Conservation (phyloP, 768 basidiomycete genomes). For the Suillus discolor region DNA sequence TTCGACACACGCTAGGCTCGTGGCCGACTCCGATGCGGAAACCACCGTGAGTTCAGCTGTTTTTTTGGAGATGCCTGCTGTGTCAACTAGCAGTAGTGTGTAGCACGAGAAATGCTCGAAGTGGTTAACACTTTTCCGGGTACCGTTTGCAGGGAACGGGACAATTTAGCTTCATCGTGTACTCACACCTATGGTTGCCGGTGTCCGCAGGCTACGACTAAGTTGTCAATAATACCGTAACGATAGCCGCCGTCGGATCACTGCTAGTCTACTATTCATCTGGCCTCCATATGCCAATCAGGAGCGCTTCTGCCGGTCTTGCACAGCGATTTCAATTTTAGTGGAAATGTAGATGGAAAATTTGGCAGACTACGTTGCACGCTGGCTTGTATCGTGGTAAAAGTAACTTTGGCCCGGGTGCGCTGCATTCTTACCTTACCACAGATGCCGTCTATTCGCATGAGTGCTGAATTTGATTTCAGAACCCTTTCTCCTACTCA, state of each 20-base stretch:
- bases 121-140: neutral
- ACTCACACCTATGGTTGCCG: neutral
- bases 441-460: neutral
- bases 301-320: neutral
- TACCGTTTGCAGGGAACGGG: neutral
- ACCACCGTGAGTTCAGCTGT: neutral
- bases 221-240: neutral
- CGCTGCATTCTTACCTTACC: neutral
- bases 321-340: neutral
- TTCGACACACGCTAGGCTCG: neutral
- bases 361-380: neutral
- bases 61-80: neutral
- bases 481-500: conserved; percentile 58
- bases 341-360: neutral
- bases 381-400: neutral
- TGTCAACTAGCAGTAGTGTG: neutral
- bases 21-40: neutral
- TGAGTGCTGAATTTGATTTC: conserved; percentile 19
- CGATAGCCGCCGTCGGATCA: neutral
- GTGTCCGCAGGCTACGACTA: neutral
- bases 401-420: conserved; percentile 36
- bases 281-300: no score
- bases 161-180: neutral
- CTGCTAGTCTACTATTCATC: neutral
- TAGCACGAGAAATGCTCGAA: neutral